Conservation (phyloP, 768 basidiomycete species). For the Termitomyces bulborhizus region DNA sequence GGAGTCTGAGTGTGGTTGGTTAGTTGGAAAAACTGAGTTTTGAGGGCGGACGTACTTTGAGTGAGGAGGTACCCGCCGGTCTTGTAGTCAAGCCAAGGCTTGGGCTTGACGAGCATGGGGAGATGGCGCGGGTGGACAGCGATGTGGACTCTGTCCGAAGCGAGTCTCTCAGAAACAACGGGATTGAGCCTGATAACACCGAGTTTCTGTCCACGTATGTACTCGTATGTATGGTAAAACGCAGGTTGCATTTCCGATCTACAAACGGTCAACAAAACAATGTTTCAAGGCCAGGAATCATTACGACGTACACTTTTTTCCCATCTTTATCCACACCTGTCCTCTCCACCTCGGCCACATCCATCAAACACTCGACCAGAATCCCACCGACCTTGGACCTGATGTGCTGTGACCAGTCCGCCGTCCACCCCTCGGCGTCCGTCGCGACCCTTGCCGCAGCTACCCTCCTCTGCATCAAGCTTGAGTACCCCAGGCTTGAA, state of each 20-base stretch:
- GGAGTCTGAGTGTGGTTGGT: slow-evolving; percentile 29
- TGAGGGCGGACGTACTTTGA: slow-evolving; percentile 41
- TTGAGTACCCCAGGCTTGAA: slow-evolving; percentile 51
- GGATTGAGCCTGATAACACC: slow-evolving; percentile 88
- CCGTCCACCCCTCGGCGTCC: slow-evolving; percentile 67
- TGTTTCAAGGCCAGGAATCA: neutral
- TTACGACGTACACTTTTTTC: slow-evolving; percentile 46
- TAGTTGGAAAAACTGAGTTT: too few species aligned
- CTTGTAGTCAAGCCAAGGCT: slow-evolving; percentile 74
- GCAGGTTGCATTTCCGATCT: slow-evolving; percentile 83
- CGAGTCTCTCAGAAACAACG: slow-evolving; percentile 68
- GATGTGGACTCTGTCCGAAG: slow-evolving; percentile 62
- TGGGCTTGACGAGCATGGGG: slow-evolving; percentile 91
- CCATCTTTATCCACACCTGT: slow-evolving; percentile 53
- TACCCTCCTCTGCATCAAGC: slow-evolving; percentile 58
- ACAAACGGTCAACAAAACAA: neutral
- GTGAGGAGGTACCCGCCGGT: slow-evolving; percentile 83
- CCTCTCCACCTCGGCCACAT: slow-evolving; percentile 70
- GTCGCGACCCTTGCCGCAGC: slow-evolving; percentile 59
- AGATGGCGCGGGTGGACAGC: slow-evolving; percentile 89
- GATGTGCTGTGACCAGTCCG: slow-evolving; percentile 75
- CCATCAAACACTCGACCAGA: slow-evolving; percentile 78
- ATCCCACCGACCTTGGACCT: slow-evolving; percentile 78
- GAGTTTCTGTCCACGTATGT: slow-evolving; percentile 88
- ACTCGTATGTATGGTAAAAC: slow-evolving; percentile 90